These are phyloP conservation scores for Jaenimonas drosophilae DNA, from an alignment of 208 protist species.

Conservation along the genomic window DNA sequence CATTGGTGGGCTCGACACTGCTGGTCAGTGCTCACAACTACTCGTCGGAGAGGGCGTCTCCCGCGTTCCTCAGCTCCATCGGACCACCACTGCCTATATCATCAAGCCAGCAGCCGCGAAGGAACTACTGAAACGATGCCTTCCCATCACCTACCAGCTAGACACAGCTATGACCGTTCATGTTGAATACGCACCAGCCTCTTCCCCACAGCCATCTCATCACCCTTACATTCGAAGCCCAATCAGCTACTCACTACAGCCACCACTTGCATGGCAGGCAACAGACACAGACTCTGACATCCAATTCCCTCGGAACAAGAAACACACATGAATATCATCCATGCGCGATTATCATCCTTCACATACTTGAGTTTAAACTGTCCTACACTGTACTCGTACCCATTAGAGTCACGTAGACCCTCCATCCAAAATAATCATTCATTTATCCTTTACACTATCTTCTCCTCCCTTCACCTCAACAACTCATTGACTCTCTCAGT, in stretches of 20 bases:
- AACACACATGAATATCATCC: too few relatives aligned
- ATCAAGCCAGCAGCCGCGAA: constrained; percentile 49
- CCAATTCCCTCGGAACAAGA: constrained; percentile 12
- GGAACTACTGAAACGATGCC: constrained; percentile 32
- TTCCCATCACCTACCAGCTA: constrained; percentile 75
- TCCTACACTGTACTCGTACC: too few relatives aligned
- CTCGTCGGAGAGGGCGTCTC: constrained; percentile 25
- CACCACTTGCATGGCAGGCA: constrained; percentile 56
- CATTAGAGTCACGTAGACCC: too few relatives aligned
- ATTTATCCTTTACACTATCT: too few relatives aligned
- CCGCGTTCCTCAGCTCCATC: constrained; percentile 72
- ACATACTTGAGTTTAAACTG: too few relatives aligned
- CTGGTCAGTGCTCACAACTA: constrained; percentile 20
- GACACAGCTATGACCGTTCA: constrained; percentile 82
- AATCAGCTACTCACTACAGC: constrained; percentile 77
- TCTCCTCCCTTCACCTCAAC: too few relatives aligned
- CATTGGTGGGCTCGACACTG: constrained; percentile 77
- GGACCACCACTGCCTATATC: constrained; percentile 78
- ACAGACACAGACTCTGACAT: constrained; percentile 69
- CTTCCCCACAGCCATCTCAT: not conserved
- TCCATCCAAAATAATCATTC: too few relatives aligned
- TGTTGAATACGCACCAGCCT: constrained; percentile 1
- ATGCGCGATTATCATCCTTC: too few relatives aligned
- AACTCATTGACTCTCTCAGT: too few relatives aligned
- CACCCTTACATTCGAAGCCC: constrained; percentile 38